These are phyloP conservation scores for Schwanniomyces pseudopolymorphus DNA, from an alignment of 805 yeast genomes.

Conservation along the genomic window DNA sequence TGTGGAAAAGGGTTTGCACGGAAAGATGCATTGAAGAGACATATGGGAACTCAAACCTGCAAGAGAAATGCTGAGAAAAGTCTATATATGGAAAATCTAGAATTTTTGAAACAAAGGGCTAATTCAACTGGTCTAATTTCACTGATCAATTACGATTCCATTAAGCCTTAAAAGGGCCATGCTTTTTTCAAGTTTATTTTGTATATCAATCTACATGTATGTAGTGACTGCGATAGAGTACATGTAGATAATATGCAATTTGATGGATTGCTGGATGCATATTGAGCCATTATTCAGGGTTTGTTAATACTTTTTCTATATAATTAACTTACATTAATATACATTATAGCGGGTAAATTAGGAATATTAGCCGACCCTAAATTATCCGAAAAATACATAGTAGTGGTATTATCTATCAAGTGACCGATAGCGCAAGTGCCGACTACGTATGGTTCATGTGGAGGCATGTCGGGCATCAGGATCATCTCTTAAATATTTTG, in stretches of 20 bases:
- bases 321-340: too few species aligned
- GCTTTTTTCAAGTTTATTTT: background rate
- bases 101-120: constrained; percentile 16
- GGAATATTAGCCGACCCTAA: background rate
- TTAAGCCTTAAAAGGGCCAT: background rate
- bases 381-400: background rate
- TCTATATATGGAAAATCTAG: constrained; percentile 33
- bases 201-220: background rate
- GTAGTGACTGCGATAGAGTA: background rate
- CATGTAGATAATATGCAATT: background rate
- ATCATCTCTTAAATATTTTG: too few species aligned
- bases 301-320: too few species aligned
- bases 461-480: too few species aligned
- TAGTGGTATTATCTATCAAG: background rate
- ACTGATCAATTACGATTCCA: constrained; percentile 1
- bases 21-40: constrained; percentile 78
- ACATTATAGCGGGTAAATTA: constrained; percentile 2
- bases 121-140: background rate
- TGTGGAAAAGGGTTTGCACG: constrained; percentile 86
- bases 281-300: too few species aligned
- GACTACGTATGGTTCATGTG: too few species aligned
- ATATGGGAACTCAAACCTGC: constrained; percentile 72
- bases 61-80: constrained; percentile 63
- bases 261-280: too few species aligned
- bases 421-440: too few species aligned